Evolutionary conservation across 2,329 filamentous ascomycete species (phyloP), one percentile per base, ranked within the genome.

Genomic region (Onygenales sp.): DNA sequence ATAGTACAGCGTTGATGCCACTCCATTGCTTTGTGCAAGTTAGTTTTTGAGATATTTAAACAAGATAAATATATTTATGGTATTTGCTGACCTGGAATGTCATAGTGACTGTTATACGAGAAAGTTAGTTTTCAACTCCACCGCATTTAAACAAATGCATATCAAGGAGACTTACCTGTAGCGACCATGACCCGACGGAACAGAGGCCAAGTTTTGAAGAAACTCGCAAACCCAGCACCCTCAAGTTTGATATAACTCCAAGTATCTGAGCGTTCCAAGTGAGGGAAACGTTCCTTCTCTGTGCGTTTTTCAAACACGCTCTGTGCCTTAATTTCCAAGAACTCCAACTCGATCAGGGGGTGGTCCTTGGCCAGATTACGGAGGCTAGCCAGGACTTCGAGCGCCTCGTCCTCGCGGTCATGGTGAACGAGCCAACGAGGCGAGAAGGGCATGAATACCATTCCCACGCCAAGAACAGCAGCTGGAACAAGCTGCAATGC

Each of bases 271-370:
- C 83, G 76, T 2, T 76, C 72, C 11, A 87, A 72, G 36, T 84
- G 74, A 0, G 86, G 87, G 66, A 87, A 89, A 27, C 83, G 75
- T 57, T 86, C 83, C 0, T 80, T 78, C 8, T 85, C 75, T 0
- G 81, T 82, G 36, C 82, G 79, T 21, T 70, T 90, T 69, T 92
- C 87, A 59, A 92, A 93, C 14, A 87, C 67, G 0, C 82, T 84
- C 66, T 89, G 85, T 0, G 87, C 86, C 66, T 88, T 87, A 70
- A 92, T 91, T 65, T 92, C 87, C n/a, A 89, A 78, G 63, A 86
- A 89, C 62, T 92, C 88, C 1, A 89, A 75, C 58, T 85, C 79
- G 39, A 91, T 79, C 0, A 88, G 76, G 54, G 87, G 82, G 62
- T 89, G 78, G 58, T 85, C 78, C 13, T 72, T 64, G 0, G 80